phyloP scores from a whole-genome alignment of 2,329 filamentous ascomycete species.

The Venturia aucupariae region DNA sequence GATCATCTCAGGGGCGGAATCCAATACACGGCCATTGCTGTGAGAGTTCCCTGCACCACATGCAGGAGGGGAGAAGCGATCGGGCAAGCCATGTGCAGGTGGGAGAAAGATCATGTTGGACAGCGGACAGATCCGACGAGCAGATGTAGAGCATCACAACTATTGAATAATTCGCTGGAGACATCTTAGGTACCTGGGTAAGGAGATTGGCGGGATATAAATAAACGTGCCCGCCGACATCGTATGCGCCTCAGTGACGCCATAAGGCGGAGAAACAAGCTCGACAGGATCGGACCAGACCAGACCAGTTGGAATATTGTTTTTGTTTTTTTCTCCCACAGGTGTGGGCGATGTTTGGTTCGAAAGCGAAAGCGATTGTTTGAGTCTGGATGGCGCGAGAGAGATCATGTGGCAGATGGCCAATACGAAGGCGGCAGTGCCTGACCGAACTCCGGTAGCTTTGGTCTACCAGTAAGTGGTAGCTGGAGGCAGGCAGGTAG shows the following conservation, averaged over 20 bases:
- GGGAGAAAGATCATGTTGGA: background rate
- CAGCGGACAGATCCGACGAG: background rate
- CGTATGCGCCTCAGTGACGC: background rate
- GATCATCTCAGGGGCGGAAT: slow-evolving; percentile 1
- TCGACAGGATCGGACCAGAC: background rate
- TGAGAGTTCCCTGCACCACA: background rate
- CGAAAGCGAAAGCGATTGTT: background rate
- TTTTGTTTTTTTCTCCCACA: too few species aligned
- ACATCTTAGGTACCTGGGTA: too few species aligned
- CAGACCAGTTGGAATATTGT: background rate
- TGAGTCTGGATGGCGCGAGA: background rate
- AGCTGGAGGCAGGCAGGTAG: too few species aligned
- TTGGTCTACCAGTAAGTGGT: too few species aligned
- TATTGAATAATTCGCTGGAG: background rate
- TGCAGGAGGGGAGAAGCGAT: background rate
- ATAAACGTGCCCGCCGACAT: background rate
- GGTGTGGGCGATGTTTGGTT: background rate
- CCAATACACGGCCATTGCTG: background rate
- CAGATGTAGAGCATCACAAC: background rate
- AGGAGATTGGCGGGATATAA: slow-evolving; percentile 2
- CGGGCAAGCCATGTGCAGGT: slow-evolving; percentile 6
- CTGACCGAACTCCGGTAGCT: background rate
- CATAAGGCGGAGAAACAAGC: background rate
- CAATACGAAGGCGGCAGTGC: background rate
- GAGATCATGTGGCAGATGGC: background rate